phyloP scores from a whole-genome alignment of 768 basidiomycete species.

The Russula earlei region DNA sequence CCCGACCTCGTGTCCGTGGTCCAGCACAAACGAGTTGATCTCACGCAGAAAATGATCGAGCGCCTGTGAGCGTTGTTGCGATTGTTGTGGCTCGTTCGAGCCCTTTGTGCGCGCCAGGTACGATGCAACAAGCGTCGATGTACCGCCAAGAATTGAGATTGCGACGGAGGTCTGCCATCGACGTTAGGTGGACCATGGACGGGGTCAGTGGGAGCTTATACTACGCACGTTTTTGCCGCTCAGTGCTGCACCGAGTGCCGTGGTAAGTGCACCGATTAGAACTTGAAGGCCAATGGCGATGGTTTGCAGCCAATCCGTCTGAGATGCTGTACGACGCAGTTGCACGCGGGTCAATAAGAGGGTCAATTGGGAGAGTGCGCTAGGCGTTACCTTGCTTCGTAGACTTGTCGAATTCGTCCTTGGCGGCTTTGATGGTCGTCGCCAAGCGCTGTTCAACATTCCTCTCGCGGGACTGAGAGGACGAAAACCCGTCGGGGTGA shows the following conservation, averaged over 20 bases:
- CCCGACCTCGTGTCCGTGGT: constrained; percentile 36
- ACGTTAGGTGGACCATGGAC: neutral
- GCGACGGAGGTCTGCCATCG: constrained; percentile 29
- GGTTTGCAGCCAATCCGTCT: constrained; percentile 19
- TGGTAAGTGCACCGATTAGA: constrained; percentile 24
- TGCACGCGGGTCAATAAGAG: neutral
- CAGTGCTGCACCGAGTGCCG: constrained; percentile 22
- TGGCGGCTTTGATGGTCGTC: too few species aligned
- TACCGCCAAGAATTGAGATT: constrained; percentile 41
- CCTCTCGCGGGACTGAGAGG: neutral
- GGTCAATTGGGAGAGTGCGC: too few species aligned
- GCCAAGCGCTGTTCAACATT: neutral
- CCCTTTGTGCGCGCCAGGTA: constrained; percentile 64
- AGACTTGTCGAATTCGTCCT: too few species aligned
- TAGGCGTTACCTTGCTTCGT: too few species aligned
- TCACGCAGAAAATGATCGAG: constrained; percentile 63
- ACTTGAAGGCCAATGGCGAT: constrained; percentile 25
- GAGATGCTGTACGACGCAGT: constrained; percentile 4
- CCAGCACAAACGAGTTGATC: constrained; percentile 45
- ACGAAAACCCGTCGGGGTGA: too few species aligned
- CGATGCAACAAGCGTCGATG: constrained; percentile 58
- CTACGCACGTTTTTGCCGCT: constrained; percentile 17
- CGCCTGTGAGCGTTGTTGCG: constrained; percentile 44
- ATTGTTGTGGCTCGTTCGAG: constrained; percentile 62
- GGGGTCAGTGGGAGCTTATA: too few species aligned